phyloP scores from a whole-genome alignment of 1,284 basidiomycete species.

The Takashimella koratensis region DNA sequence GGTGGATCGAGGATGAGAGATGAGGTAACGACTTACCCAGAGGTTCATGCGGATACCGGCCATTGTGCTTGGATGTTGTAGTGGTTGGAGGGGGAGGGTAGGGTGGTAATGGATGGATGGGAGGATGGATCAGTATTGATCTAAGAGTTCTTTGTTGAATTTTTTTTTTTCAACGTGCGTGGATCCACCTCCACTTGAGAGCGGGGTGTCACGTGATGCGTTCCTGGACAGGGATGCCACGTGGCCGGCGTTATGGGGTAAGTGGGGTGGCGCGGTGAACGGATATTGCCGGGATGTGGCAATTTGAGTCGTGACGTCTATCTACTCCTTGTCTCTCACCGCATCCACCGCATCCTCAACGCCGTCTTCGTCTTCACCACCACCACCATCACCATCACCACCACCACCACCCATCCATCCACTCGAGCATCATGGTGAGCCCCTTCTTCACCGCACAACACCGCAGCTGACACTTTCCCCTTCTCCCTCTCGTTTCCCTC shows the following conservation, averaged over 20 bases:
- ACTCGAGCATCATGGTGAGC: not conserved
- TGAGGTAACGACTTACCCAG: conserved; percentile 47
- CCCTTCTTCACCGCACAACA: no score
- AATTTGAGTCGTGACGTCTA: not conserved
- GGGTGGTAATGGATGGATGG: not conserved
- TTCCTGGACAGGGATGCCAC: not conserved
- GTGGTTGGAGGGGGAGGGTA: conserved; percentile 1
- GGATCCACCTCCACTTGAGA: not conserved
- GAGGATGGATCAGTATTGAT: conserved; percentile 1
- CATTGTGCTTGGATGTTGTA: conserved; percentile 28
- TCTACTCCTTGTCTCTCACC: not conserved
- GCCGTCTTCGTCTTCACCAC: not conserved
- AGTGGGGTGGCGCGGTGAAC: no score
- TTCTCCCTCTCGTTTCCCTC: no score
- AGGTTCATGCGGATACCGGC: conserved; percentile 38
- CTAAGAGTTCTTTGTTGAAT: conserved; percentile 1
- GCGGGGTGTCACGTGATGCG: not conserved
- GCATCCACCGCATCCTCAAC: not conserved
- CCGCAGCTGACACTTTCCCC: no score
- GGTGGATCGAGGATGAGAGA: no score
- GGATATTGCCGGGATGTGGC: not conserved
- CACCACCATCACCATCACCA: not conserved
- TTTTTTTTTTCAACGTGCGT: conserved; percentile 1
- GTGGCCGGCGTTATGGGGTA: no score
- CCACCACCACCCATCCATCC: not conserved